Evolutionary conservation across 208 protist species (phyloP).

Genomic region (Crithidia brevicula): DNA sequence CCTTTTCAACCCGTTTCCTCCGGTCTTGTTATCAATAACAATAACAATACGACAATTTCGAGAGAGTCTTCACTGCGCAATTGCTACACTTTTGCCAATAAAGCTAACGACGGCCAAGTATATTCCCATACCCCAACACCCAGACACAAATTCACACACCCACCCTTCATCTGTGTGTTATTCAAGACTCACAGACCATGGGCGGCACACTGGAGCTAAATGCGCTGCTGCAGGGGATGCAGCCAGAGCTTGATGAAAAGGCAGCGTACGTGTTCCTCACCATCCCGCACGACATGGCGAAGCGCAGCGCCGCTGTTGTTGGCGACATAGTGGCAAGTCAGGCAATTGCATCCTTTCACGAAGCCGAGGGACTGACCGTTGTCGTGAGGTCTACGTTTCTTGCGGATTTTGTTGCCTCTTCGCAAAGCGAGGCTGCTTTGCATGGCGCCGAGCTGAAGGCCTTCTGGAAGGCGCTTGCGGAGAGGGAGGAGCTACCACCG

Average conservation of each 20-base stretch:
- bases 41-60: too few species aligned
- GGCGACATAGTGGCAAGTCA: constrained; percentile 12
- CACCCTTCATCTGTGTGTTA: too few species aligned
- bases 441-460: constrained; percentile 5
- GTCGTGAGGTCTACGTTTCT: constrained; percentile 35
- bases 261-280: constrained; percentile 31
- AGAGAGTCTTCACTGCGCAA: too few species aligned
- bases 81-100: not conserved
- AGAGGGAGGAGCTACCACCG: constrained; percentile 12
- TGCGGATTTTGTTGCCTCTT: not conserved
- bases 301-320: constrained; percentile 10
- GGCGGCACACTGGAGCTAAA: constrained; percentile 23
- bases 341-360: constrained; percentile 28
- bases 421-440: not conserved
- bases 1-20: too few species aligned
- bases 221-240: constrained; percentile 34
- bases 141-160: too few species aligned
- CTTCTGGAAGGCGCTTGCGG: constrained; percentile 14
- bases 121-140: too few species aligned
- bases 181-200: constrained; percentile 6
- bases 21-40: too few species aligned
- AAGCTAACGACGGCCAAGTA: not conserved
- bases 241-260: constrained; percentile 21
- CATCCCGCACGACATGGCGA: constrained; percentile 13
- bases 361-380: constrained; percentile 39